Percentiles rank a stretch among this genome's conserved stretches.
Conservation (phyloP, 371 early-diverging fungal species). For the Fennellomyces sp. region DNA sequence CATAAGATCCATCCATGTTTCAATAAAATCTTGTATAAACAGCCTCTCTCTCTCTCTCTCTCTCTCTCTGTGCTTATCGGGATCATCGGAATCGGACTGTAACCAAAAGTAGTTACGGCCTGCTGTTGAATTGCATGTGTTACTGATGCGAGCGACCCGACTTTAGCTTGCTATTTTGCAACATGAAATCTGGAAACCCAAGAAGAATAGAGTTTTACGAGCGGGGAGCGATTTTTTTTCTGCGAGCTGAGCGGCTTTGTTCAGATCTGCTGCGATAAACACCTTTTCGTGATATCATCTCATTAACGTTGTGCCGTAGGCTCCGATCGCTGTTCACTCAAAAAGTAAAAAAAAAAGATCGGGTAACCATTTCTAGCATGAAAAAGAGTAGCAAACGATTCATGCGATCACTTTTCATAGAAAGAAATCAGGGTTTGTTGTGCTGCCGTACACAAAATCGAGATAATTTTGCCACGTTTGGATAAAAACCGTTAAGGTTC, state of each 20-base stretch:
- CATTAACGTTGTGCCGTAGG: background rate
- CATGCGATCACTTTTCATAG: no score
- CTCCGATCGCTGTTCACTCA: background rate
- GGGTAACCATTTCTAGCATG: no score
- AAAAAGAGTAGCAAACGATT: background rate
- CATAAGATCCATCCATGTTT: conserved; percentile 8
- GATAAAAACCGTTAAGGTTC: background rate
- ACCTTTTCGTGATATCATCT: conserved; percentile 1
- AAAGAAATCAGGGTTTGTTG: background rate
- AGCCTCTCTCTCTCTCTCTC: background rate
- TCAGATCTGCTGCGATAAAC: background rate
- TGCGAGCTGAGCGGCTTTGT: background rate
- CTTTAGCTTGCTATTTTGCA: background rate
- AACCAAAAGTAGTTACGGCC: background rate
- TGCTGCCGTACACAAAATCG: background rate
- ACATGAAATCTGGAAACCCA: background rate
- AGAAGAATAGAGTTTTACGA: no score
- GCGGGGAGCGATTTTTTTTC: background rate
- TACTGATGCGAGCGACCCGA: background rate
- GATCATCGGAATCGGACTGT: conserved; percentile 1
- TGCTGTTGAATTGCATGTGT: background rate
- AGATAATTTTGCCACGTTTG: conserved; percentile 6
- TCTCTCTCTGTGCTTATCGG: background rate
- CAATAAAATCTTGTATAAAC: no score
- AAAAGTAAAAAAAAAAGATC: background rate